These are phyloP conservation scores for Chalciporus sp. DNA, from an alignment of 1,284 basidiomycete genomes.

Conservation along the genomic window DNA sequence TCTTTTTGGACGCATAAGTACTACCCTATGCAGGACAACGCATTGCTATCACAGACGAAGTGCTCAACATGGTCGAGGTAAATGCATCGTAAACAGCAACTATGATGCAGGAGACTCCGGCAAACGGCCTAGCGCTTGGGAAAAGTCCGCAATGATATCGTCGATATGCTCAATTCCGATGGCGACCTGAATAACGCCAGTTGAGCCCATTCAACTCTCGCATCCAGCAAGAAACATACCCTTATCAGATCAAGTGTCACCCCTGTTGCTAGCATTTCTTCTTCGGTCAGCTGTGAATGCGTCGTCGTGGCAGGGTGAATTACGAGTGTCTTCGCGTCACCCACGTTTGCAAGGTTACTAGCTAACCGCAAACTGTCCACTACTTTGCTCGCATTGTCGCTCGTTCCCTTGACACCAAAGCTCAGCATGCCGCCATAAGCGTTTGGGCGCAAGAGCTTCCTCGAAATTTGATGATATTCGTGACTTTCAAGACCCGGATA, in stretches of 20 bases:
- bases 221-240: conserved; percentile 43
- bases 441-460: conserved; percentile 56
- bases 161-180: conserved; percentile 87
- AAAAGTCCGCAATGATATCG: conserved; percentile 87
- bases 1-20: too few species aligned
- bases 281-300: conserved; percentile 74
- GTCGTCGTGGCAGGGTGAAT: conserved; percentile 87
- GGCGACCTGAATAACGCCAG: conserved; percentile 43
- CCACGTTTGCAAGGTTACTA: conserved; percentile 80
- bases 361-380: conserved; percentile 80
- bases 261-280: conserved; percentile 71
- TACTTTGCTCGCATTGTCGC: conserved; percentile 59
- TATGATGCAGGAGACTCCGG: too few species aligned
- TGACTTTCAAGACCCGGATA: conserved; percentile 78
- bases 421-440: conserved; percentile 78
- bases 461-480: conserved; percentile 62
- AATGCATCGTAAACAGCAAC: too few species aligned
- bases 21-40: too few species aligned
- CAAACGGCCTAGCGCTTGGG: conserved; percentile 33
- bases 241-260: conserved; percentile 83
- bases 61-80: too few species aligned
- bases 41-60: too few species aligned
- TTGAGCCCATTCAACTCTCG: conserved; percentile 27
- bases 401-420: conserved; percentile 80
- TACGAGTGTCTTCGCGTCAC: conserved; percentile 82